These are phyloP conservation scores for Ceratocystis eucalypticola DNA, from an alignment of 2,329 filamentous ascomycete species.

Conservation along the genomic window DNA sequence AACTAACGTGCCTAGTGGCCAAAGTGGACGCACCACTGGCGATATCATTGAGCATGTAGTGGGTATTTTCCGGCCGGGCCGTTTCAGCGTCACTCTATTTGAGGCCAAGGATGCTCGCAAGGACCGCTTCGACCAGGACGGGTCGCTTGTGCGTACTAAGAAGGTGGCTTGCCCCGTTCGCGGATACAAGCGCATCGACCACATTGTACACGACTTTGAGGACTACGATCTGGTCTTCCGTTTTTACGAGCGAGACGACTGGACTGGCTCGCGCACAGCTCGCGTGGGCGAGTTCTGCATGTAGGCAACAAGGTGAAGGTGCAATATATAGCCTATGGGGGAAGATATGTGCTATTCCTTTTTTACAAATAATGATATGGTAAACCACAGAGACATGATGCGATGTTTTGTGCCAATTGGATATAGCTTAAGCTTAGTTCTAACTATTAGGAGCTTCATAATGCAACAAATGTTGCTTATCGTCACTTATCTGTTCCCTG, in stretches of 20 bases:
- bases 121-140: slow-evolving; percentile 14
- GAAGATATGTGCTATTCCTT: too few relatives aligned
- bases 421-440: too few relatives aligned
- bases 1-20: slow-evolving; percentile 85
- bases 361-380: too few relatives aligned
- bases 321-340: too few relatives aligned
- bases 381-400: too few relatives aligned
- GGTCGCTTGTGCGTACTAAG: slow-evolving; percentile 29
- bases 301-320: not conserved
- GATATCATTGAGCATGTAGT: slow-evolving; percentile 92
- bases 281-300: slow-evolving; percentile 37
- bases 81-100: slow-evolving; percentile 93
- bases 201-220: slow-evolving; percentile 93
- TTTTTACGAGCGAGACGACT: slow-evolving; percentile 87
- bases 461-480: too few relatives aligned
- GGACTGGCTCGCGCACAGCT: slow-evolving; percentile 40
- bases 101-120: slow-evolving; percentile 54
- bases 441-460: too few relatives aligned
- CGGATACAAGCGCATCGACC: slow-evolving; percentile 80
- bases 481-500: too few relatives aligned
- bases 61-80: slow-evolving; percentile 89
- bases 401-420: too few relatives aligned
- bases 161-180: slow-evolving; percentile 43
- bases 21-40: slow-evolving; percentile 74
- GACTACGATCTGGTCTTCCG: slow-evolving; percentile 95